These are phyloP conservation scores for Vachellia collinsii DNA, from an alignment of 306 rosid species.

Conservation along the genomic window DNA sequence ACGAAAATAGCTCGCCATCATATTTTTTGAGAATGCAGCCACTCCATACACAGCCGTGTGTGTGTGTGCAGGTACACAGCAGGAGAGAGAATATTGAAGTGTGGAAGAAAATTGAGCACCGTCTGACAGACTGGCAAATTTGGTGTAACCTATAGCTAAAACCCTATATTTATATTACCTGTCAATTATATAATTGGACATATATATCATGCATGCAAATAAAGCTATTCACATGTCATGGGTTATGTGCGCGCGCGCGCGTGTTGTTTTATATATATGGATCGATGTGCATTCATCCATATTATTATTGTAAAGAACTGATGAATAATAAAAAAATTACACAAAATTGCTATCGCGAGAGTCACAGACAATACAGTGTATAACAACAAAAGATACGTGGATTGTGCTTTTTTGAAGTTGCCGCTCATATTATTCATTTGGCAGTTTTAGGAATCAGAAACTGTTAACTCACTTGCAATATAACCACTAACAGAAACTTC, in stretches of 20 bases:
- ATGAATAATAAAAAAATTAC: slow-evolving; percentile 21
- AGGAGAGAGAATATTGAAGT: slow-evolving; percentile 26
- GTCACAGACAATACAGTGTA: slow-evolving; percentile 60
- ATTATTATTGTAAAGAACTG: background rate
- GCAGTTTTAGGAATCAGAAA: slow-evolving; percentile 57
- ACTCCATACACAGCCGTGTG: slow-evolving; percentile 33
- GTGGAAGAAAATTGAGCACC: slow-evolving; percentile 46
- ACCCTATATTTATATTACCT: slow-evolving; percentile 35
- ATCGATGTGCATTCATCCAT: slow-evolving; percentile 34
- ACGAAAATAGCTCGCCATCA: slow-evolving; percentile 65
- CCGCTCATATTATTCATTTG: slow-evolving; percentile 44
- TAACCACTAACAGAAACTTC: slow-evolving; percentile 39
- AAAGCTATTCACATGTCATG: slow-evolving; percentile 30
- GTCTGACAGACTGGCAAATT: slow-evolving; percentile 43
- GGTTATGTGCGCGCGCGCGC: background rate
- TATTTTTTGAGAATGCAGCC: slow-evolving; percentile 70
- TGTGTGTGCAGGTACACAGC: background rate
- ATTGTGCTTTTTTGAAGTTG: slow-evolving; percentile 40
- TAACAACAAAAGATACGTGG: slow-evolving; percentile 40
- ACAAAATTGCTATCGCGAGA: slow-evolving; percentile 36
- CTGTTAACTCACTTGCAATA: slow-evolving; percentile 43
- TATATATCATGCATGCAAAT: slow-evolving; percentile 15
- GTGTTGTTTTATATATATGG: background rate
- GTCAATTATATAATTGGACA: background rate
- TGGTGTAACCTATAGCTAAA: slow-evolving; percentile 29